A percentile compares a stretch with the other conserved stretches of the same genome.
These are phyloP conservation scores for Tricholoma saponaceum DNA, from an alignment of 768 basidiomycete genomes.

Conservation along the genomic window DNA sequence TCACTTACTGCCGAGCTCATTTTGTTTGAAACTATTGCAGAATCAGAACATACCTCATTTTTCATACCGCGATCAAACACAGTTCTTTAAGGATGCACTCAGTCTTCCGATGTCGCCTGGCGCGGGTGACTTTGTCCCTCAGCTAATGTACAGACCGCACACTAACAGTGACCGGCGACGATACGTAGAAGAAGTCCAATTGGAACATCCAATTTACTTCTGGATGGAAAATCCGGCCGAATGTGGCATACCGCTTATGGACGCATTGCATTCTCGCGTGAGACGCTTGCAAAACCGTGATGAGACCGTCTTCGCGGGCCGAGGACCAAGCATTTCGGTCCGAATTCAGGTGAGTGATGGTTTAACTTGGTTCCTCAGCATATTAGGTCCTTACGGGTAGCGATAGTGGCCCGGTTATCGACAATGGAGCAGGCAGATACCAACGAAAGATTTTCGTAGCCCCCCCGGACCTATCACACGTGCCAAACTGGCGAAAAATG, in stretches of 20 bases:
- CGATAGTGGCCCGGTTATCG: constrained; percentile 76
- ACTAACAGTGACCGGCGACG: constrained; percentile 74
- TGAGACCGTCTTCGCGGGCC: constrained; percentile 62
- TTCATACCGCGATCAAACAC: constrained; percentile 41
- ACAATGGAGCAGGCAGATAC: constrained; percentile 78
- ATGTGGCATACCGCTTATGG: constrained; percentile 58
- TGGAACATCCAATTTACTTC: constrained; percentile 66
- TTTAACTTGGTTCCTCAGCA: neutral
- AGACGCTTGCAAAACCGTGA: constrained; percentile 54
- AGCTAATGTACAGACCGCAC: constrained; percentile 70
- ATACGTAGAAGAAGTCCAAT: constrained; percentile 66
- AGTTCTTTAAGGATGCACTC: constrained; percentile 40
- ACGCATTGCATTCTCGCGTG: constrained; percentile 60
- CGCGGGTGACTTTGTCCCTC: constrained; percentile 57
- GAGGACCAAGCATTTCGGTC: constrained; percentile 79
- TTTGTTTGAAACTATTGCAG: neutral
- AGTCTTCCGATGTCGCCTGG: constrained; percentile 29
- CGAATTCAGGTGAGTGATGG: constrained; percentile 56
- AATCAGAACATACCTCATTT: constrained; percentile 23
- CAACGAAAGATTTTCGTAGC: constrained; percentile 75
- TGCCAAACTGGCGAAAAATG: constrained; percentile 73
- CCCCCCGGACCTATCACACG: constrained; percentile 76
- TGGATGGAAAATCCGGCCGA: constrained; percentile 46
- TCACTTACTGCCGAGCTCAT: neutral
- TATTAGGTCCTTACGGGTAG: constrained; percentile 6